A percentile compares a stretch with the other conserved stretches of the same genome.
These are phyloP conservation scores for Mollisiaceae sp. DNA, from an alignment of 2,329 filamentous ascomycete species.

Conservation along the genomic window DNA sequence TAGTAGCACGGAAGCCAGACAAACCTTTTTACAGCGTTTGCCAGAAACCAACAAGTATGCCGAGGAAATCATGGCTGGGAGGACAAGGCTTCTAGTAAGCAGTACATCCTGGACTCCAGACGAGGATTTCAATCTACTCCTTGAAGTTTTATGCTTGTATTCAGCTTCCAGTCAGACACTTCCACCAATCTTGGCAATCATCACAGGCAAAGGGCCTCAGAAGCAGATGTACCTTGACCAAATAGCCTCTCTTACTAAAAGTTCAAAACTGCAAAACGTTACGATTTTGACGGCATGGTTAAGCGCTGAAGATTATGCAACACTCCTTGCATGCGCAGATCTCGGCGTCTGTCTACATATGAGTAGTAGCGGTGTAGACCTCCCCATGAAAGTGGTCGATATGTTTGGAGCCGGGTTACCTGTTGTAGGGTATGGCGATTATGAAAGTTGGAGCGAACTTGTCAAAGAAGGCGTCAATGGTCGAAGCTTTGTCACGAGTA, in stretches of 20 bases:
- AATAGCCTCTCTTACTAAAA: slow-evolving; percentile 64
- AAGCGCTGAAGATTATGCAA: slow-evolving; percentile 81
- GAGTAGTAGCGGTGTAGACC: slow-evolving; percentile 90
- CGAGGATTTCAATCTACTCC: slow-evolving; percentile 89
- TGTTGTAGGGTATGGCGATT: slow-evolving; percentile 83
- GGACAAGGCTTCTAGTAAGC: slow-evolving; percentile 77
- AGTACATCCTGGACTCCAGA: slow-evolving; percentile 98
- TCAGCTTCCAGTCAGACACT: slow-evolving; percentile 51
- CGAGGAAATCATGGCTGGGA: slow-evolving; percentile 60
- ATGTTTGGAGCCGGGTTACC: slow-evolving; percentile 97
- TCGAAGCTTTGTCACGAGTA: slow-evolving; percentile 76
- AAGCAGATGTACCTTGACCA: slow-evolving; percentile 74
- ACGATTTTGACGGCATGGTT: slow-evolving; percentile 85
- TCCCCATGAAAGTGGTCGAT: slow-evolving; percentile 99
- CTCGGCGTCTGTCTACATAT: slow-evolving; percentile 91
- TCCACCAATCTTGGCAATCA: slow-evolving; percentile 80
- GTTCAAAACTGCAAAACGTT: slow-evolving; percentile 70
- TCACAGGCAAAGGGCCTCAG: slow-evolving; percentile 92
- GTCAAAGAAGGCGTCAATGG: slow-evolving; percentile 88
- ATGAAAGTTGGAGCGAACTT: slow-evolving; percentile 89
- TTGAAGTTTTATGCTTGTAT: slow-evolving; percentile 81
- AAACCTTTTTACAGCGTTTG: slow-evolving; percentile 68
- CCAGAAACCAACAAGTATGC: slow-evolving; percentile 67
- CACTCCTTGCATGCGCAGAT: slow-evolving; percentile 82
- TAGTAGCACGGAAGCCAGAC: slow-evolving; percentile 48